A percentile compares a stretch with the other conserved stretches of the same genome.
Evolutionary conservation across 163 green algal genomes (phyloP).

Genomic region (Coccomyxa subellipsoidea): DNA sequence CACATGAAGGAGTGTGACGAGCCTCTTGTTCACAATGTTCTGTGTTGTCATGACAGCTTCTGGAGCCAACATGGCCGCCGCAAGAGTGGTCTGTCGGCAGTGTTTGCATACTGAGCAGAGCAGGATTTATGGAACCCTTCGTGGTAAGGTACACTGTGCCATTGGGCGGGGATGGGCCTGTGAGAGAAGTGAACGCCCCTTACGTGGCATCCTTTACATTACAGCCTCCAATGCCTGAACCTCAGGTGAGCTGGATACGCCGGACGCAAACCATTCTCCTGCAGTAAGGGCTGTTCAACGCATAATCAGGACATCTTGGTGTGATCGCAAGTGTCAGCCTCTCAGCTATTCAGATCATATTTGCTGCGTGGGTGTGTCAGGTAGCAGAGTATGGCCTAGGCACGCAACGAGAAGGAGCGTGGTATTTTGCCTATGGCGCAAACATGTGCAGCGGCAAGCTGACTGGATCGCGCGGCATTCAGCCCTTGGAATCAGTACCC

Average conservation of each 20-base stretch:
- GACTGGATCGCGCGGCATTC: slow-evolving; percentile 28
- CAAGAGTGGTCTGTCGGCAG: slow-evolving; percentile 23
- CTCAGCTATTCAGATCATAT: too few species aligned
- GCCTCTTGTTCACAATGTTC: neutral
- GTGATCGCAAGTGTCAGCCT: too few species aligned
- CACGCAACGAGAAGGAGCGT: slow-evolving; percentile 23
- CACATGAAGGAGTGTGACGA: neutral
- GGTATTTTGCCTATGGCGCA: slow-evolving; percentile 60
- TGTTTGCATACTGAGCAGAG: slow-evolving; percentile 33
- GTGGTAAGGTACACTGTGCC: slow-evolving; percentile 34
- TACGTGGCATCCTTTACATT: slow-evolving; percentile 38
- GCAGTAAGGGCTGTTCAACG: too few species aligned
- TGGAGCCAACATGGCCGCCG: neutral
- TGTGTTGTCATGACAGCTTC: neutral
- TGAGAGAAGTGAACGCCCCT: slow-evolving; percentile 20
- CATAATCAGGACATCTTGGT: too few species aligned
- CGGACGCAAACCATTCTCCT: too few species aligned
- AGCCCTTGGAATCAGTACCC: slow-evolving; percentile 35
- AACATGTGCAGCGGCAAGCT: slow-evolving; percentile 59
- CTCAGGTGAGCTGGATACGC: neutral
- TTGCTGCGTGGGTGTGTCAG: neutral
- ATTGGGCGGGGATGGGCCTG: slow-evolving; percentile 20
- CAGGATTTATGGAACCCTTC: slow-evolving; percentile 46
- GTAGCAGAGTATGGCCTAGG: slow-evolving; percentile 29
- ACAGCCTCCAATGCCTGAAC: neutral